Conservation (phyloP, 371 early-diverging fungal genomes). For the Capillidium heterosporum region DNA sequence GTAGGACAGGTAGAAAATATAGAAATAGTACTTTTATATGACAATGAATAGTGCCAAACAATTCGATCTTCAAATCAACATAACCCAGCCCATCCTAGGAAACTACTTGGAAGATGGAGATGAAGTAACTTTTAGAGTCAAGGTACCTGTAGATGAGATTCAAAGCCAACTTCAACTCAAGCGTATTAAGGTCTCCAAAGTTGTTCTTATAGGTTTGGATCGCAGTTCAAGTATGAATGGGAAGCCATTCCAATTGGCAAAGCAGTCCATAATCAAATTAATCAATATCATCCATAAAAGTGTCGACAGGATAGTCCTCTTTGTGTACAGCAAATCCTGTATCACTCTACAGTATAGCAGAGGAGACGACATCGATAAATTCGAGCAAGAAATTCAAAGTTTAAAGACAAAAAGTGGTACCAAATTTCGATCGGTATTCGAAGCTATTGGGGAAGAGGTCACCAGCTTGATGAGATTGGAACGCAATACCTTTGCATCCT, state of each 20-base stretch:
- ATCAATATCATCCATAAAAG: not conserved
- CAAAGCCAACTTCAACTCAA: not conserved
- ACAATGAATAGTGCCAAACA: too few relatives aligned
- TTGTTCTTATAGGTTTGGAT: not conserved
- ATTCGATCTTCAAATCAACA: too few relatives aligned
- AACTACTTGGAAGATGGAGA: not conserved
- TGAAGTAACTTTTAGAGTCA: not conserved
- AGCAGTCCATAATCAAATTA: not conserved
- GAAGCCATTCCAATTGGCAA: not conserved
- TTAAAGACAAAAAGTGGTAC: not conserved
- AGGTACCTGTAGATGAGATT: not conserved
- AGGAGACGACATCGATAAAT: not conserved
- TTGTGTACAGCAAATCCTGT: not conserved
- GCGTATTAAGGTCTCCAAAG: not conserved
- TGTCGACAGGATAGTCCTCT: not conserved
- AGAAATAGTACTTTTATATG: too few relatives aligned
- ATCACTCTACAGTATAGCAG: not conserved
- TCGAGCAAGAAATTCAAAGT: not conserved
- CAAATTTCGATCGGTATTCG: not conserved
- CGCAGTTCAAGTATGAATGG: not conserved
- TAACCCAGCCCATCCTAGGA: too few relatives aligned
- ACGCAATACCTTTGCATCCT: not conserved
- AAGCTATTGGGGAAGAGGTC: not conserved
- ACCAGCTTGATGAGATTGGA: not conserved
- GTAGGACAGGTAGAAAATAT: too few relatives aligned